Percentiles rank a stretch among this genome's conserved stretches.
These are phyloP conservation scores for Hyparrhenia diplandra DNA, from an alignment of 176 grass and related monocot species.

Conservation along the genomic window DNA sequence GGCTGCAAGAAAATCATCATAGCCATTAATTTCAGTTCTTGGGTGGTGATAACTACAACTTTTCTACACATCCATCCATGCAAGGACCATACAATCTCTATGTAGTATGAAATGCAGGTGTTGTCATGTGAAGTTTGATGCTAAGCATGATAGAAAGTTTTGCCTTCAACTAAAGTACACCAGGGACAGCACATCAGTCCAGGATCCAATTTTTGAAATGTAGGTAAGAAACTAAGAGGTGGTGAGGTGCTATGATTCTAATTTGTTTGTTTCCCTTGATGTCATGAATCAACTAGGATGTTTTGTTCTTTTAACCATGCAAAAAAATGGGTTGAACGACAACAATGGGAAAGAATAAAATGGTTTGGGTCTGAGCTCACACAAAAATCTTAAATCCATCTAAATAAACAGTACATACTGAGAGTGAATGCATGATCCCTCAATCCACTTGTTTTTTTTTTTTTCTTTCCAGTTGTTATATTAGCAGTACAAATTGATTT, in stretches of 20 bases:
- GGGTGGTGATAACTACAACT: not conserved
- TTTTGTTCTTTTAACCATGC: not conserved
- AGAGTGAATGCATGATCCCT: not conserved
- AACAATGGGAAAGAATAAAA: not conserved
- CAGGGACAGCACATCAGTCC: not conserved
- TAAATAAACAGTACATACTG: not conserved
- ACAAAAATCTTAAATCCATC: not conserved
- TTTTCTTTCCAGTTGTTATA: not conserved
- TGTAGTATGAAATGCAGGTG: not conserved
- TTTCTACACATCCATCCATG: not conserved
- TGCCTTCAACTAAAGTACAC: not conserved
- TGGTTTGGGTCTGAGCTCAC: not conserved
- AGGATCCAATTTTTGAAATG: not conserved
- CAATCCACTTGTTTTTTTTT: not conserved
- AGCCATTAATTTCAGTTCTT: not conserved
- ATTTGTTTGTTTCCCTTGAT: not conserved
- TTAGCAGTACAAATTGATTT: not conserved
- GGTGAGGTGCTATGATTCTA: not conserved
- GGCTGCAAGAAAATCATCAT: conserved; percentile 45
- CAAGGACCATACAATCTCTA: not conserved
- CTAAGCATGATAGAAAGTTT: not conserved
- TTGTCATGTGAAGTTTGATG: not conserved
- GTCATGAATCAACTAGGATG: not conserved
- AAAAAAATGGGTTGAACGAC: not conserved
- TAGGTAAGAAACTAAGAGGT: not conserved